Evolutionary conservation across 1,139 yeast species (phyloP), one percentile per base, ranked within the genome.

Genomic region (Hyphopichia fennica): DNA sequence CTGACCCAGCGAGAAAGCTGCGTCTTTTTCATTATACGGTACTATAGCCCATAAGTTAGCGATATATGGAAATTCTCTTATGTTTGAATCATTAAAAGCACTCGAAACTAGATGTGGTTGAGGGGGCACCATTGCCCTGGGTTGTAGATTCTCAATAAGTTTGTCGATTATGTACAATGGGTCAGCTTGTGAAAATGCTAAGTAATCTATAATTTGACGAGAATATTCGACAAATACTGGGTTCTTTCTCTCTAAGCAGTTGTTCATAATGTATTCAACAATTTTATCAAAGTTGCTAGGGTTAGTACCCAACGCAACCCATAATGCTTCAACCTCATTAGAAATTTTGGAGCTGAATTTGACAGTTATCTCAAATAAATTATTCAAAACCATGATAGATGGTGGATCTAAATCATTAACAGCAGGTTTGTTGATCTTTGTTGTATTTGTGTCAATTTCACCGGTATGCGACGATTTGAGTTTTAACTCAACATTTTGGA

Each of bases 251-350:
- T 82, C 82, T 42, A 91, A 69, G 35, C 96, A 84, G 36, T 83
- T 81, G 27, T 72, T 74, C 39, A 89, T 72, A 32, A 90, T 70
- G 54, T 81, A 93, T 37, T 84, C 87, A 53, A 88, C 64, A 16
- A 90, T 86, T 8, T 80, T 81, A 43, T 83, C 83, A 30, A 85
- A 84, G 54, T 93, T 91, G 10, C 73, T 75, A 10, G 82, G 75
- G 31, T 79, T 77, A 41, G 81, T 81, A 1, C 95, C 96, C 31
- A 93, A 69, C 0, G 97, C 95, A 3, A 87, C 89, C 99, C 99
- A 95, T 31, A 93, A 64, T 0, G 96, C 95, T 58, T 91, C 98
- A 9, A 93, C 88, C 53, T 90, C 97, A 53, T 85, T 85, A 38
- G 88, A 87, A 52, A 88, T 81, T 14, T 74, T 71, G 35, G 84